Conservation (phyloP, 2,329 filamentous ascomycete species). For the Aschersonia sp. region DNA sequence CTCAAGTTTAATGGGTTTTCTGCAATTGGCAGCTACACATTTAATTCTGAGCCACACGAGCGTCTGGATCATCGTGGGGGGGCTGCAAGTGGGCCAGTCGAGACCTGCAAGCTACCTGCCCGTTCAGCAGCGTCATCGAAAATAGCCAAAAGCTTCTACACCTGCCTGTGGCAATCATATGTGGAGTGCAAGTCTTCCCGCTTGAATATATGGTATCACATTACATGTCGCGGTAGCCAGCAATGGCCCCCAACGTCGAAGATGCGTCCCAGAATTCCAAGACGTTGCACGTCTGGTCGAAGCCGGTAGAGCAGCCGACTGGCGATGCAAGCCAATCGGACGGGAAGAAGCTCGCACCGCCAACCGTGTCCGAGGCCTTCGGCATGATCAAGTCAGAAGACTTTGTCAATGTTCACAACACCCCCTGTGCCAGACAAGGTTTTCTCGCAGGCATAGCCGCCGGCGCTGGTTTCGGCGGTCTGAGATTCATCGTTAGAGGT, state of each 20-base stretch:
- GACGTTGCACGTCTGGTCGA: constrained; percentile 21
- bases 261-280: constrained; percentile 14
- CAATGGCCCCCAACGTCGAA: constrained; percentile 18
- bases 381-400: constrained; percentile 54
- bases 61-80: neutral
- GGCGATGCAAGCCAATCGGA: constrained; percentile 7
- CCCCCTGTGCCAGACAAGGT: constrained; percentile 72
- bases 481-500: constrained; percentile 67
- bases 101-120: neutral
- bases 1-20: constrained; percentile 17
- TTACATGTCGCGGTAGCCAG: constrained; percentile 15
- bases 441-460: constrained; percentile 70
- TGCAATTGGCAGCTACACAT: constrained; percentile 4
- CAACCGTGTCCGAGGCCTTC: constrained; percentile 43
- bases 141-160: neutral
- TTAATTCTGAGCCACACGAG: neutral
- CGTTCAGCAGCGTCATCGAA: neutral
- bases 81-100: neutral
- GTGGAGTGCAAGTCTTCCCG: neutral
- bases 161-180: too few species aligned
- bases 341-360: constrained; percentile 12
- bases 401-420: constrained; percentile 57
- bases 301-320: constrained; percentile 14
- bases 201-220: constrained; percentile 3
- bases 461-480: constrained; percentile 60